Evolutionary conservation across 306 rosid species (phyloP).

Genomic region (Trichosanthes cucumerina): DNA sequence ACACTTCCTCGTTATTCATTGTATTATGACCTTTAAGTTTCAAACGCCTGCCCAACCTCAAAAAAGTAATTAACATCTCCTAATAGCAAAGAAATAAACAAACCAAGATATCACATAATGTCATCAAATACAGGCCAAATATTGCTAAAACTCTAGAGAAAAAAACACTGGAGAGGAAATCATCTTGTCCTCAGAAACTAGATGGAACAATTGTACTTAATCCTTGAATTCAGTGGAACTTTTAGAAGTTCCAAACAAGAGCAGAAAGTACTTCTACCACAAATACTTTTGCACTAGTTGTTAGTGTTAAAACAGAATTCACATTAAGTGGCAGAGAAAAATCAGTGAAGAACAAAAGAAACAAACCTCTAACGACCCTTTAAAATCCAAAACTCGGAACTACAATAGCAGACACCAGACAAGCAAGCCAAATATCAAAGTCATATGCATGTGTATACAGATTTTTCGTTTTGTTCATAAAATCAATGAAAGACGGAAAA

Average conservation of each 20-base stretch:
- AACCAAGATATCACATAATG: background rate
- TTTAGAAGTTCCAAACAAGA: background rate
- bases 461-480: background rate
- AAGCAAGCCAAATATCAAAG: background rate
- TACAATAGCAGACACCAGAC: background rate
- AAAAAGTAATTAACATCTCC: conserved; percentile 21
- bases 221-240: background rate
- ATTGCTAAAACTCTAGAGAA: background rate
- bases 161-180: background rate
- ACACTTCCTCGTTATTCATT: conserved; percentile 22
- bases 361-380: background rate
- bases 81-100: conserved; percentile 22
- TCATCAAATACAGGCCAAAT: background rate
- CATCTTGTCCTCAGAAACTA: background rate
- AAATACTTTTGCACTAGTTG: background rate
- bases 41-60: background rate
- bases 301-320: background rate
- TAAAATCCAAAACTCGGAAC: background rate
- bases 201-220: background rate
- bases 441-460: background rate
- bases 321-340: background rate
- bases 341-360: background rate
- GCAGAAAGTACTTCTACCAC: background rate
- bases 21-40: conserved; percentile 19
- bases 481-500: background rate